Evolutionary conservation across 2,329 filamentous ascomycete genomes (phyloP), one percentile per base, ranked within the genome.

Genomic region (Scedosporium dehoogii): DNA sequence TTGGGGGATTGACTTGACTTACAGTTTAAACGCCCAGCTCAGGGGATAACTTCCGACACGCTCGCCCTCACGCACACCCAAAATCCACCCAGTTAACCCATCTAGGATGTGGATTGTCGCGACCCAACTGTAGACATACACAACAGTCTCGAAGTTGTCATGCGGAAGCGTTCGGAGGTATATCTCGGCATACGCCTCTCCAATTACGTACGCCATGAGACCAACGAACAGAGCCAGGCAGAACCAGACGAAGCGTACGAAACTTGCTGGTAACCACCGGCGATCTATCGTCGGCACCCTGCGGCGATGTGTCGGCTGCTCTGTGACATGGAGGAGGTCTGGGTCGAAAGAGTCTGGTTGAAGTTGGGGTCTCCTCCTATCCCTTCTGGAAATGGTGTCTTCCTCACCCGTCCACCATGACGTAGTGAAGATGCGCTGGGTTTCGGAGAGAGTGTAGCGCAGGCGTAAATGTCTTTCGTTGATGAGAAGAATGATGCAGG

Each of bases 111-210:
- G 83, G 7, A 89, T 85, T 1, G 85, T 88, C 33, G 81, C 77
- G 9, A 88, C 84, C 86, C 86, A 89, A 59, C 84, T 86, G 70
- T 88, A 89, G 58, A 89, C 86, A 68, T 89, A 89, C 10, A 87
- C 78, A 60, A 89, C 82, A 0, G 85, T 88, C 70, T 88, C 85
- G 65, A 85, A 76, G 64, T 81, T 88, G 73, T 82, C 81, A 69
- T 89, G 86, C 4, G 86, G 86, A 63, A 89, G 73, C 0, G 86
- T 88, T 46, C 84, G 79, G 44, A 89, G 76, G 67, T 89, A 89
- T 12, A 87, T 82, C 73, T 88, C 86, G 16, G 85, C 85, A 70
- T 88, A 88, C 1, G 84, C 84, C 71, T 89, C 86, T 70, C 86
- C 86, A 66, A 88, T 78, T 9, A 87, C 81, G 71, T 88, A 88